A percentile compares a stretch with the other conserved stretches of the same genome.
Evolutionary conservation across 2,329 filamentous ascomycete species (phyloP).

Genomic region (Cladosporium sp.): DNA sequence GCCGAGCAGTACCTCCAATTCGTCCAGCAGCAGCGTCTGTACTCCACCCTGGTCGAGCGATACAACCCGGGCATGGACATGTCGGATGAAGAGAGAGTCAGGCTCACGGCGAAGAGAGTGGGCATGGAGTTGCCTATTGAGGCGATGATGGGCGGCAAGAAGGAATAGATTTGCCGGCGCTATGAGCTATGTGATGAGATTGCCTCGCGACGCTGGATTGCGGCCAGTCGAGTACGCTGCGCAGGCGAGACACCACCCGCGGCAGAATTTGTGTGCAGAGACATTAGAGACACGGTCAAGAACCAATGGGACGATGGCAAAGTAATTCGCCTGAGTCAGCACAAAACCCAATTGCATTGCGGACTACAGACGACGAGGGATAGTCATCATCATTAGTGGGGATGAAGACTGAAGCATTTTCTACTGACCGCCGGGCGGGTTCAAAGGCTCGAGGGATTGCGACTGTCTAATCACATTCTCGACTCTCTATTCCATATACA

Average conservation of each 20-base stretch:
- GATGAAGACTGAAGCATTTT: not conserved
- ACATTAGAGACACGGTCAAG: not conserved
- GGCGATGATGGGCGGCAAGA: constrained; percentile 21
- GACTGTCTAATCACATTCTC: too few relatives aligned
- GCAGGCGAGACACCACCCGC: not conserved
- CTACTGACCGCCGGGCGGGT: not conserved
- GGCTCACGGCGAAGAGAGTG: constrained; percentile 80
- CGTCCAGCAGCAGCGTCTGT: constrained; percentile 79
- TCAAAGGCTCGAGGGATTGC: not conserved
- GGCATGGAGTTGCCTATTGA: constrained; percentile 84
- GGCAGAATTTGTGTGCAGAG: not conserved
- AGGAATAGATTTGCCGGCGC: not conserved
- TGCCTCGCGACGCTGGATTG: not conserved
- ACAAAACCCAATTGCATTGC: not conserved
- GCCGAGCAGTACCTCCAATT: constrained; percentile 81
- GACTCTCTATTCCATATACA: too few relatives aligned
- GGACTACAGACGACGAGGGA: not conserved
- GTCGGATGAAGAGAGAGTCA: constrained; percentile 78
- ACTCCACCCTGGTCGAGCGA: constrained; percentile 77
- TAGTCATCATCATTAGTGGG: not conserved
- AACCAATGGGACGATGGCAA: not conserved
- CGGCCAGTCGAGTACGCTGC: not conserved
- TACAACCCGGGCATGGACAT: constrained; percentile 94
- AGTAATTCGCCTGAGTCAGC: not conserved
- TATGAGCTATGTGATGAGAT: not conserved